These are phyloP conservation scores for Tylopilus rubrobrunneus DNA, from an alignment of 768 basidiomycete species.

Conservation along the genomic window DNA sequence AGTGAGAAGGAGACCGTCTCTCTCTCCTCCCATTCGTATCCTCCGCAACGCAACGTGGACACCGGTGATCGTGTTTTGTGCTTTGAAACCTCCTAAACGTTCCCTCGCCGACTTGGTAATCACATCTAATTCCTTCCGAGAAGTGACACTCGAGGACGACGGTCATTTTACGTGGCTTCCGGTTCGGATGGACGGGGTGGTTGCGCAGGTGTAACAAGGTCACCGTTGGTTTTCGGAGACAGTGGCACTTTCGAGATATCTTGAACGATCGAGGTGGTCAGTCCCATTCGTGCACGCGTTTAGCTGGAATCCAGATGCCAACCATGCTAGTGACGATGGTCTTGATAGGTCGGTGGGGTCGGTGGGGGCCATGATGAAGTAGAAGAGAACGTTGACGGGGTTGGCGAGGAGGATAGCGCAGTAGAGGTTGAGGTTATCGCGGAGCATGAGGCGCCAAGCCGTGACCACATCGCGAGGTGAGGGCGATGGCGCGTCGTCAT, in stretches of 20 bases:
- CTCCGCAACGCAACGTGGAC: too few relatives aligned
- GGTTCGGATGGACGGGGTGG: conserved; percentile 20
- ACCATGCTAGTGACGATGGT: conserved; percentile 86
- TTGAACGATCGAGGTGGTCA: too few relatives aligned
- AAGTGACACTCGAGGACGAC: conserved; percentile 24
- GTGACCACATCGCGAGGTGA: too few relatives aligned
- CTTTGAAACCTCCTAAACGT: too few relatives aligned
- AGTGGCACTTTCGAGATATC: conserved; percentile 19
- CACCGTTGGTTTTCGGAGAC: conserved; percentile 27
- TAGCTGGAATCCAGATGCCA: too few relatives aligned
- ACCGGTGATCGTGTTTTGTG: too few relatives aligned
- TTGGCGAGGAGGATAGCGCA: conserved; percentile 78
- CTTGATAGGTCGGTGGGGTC: conserved; percentile 61
- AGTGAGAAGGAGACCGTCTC: too few relatives aligned
- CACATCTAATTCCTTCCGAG: conserved; percentile 52
- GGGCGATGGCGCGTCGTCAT: too few relatives aligned
- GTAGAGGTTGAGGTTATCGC: conserved; percentile 84
- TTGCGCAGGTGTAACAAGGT: conserved; percentile 17
- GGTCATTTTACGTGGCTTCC: conserved; percentile 28
- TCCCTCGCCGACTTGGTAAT: too few relatives aligned
- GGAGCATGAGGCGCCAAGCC: conserved; percentile 85
- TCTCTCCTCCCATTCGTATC: too few relatives aligned
- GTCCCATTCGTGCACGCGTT: too few relatives aligned
- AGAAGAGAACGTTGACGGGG: conserved; percentile 80
- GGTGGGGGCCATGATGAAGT: conserved; percentile 76